Evolutionary conservation across 2,329 filamentous ascomycete species (phyloP).

Genomic region (Sclerotinia subarctica): DNA sequence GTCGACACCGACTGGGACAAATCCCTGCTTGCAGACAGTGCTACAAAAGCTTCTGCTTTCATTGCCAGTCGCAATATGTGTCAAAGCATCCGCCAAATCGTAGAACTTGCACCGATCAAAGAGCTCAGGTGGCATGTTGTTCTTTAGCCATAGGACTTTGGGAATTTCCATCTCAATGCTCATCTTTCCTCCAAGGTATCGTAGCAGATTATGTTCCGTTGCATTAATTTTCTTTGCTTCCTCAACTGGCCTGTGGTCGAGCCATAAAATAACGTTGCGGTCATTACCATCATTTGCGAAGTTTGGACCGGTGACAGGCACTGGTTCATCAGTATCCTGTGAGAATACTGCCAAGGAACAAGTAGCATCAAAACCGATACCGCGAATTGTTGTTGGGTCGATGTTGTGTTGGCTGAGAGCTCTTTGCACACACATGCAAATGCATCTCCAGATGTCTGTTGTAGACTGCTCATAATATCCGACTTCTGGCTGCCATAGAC

Average conservation of each 20-base stretch:
- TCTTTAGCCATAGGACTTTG: constrained; percentile 97
- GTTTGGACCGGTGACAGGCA: constrained; percentile 83
- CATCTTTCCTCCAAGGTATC: constrained; percentile 97
- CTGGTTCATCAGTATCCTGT: constrained; percentile 82
- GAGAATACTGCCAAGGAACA: constrained; percentile 93
- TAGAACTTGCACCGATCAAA: constrained; percentile 97
- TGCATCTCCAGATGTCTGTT: constrained; percentile 92
- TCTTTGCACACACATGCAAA: constrained; percentile 81
- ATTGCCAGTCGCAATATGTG: constrained; percentile 87
- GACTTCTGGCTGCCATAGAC: constrained; percentile 73
- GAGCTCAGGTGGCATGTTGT: constrained; percentile 89
- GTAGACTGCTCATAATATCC: constrained; percentile 96
- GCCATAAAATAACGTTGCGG: constrained; percentile 94
- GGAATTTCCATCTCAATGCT: constrained; percentile 99
- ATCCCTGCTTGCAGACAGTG: constrained; percentile 96
- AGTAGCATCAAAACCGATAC: constrained; percentile 97
- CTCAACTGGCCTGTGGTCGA: constrained; percentile 87
- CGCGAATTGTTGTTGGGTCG: constrained; percentile 71
- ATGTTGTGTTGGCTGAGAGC: constrained; percentile 80
- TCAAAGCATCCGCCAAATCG: constrained; percentile 87
- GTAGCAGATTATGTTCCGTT: constrained; percentile 86
- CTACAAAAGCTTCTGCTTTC: constrained; percentile 94
- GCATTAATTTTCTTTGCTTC: constrained; percentile 93
- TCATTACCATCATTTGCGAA: constrained; percentile 80
- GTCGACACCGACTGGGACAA: constrained; percentile 93